These are phyloP conservation scores for Zygnema cylindricum DNA, from an alignment of 139 green algal species.

Conservation along the genomic window DNA sequence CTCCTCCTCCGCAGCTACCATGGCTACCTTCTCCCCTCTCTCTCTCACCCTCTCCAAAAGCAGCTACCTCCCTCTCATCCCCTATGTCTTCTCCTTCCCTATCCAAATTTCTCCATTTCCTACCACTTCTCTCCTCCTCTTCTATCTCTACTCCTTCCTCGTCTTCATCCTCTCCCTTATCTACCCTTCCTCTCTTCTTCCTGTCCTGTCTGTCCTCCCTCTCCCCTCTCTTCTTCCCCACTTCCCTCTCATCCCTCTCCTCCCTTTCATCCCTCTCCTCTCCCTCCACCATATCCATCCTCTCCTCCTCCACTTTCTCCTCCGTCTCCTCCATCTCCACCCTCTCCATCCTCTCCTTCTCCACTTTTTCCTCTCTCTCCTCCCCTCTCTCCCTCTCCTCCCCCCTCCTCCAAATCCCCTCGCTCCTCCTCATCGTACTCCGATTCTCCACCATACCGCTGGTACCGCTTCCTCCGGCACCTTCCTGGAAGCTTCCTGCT, in stretches of 20 bases:
- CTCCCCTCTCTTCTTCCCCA: not conserved
- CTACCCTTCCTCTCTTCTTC: not conserved
- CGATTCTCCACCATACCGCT: not conserved
- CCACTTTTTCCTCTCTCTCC: not conserved
- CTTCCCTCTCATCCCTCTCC: not conserved
- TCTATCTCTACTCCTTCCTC: not conserved
- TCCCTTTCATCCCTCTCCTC: not conserved
- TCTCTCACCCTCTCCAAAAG: no score
- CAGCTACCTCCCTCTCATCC: no score
- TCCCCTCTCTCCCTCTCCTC: not conserved
- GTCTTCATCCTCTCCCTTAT: not conserved
- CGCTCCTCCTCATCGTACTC: not conserved
- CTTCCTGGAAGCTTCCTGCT: not conserved
- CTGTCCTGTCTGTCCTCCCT: not conserved
- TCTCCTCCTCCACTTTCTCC: conserved; percentile 3
- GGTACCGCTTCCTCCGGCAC: not conserved
- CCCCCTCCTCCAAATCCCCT: not conserved
- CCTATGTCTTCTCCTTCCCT: no score
- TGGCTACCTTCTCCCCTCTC: not conserved
- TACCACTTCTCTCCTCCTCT: no score
- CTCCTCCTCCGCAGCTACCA: no score
- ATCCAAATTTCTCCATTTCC: no score
- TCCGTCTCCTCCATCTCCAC: conserved; percentile 5
- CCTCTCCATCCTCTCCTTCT: not conserved
- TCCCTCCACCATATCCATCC: not conserved